Evolutionary conservation across 1,284 basidiomycete genomes (phyloP), one percentile per base, ranked within the genome.

Genomic region (Apiotrichum gracile): DNA sequence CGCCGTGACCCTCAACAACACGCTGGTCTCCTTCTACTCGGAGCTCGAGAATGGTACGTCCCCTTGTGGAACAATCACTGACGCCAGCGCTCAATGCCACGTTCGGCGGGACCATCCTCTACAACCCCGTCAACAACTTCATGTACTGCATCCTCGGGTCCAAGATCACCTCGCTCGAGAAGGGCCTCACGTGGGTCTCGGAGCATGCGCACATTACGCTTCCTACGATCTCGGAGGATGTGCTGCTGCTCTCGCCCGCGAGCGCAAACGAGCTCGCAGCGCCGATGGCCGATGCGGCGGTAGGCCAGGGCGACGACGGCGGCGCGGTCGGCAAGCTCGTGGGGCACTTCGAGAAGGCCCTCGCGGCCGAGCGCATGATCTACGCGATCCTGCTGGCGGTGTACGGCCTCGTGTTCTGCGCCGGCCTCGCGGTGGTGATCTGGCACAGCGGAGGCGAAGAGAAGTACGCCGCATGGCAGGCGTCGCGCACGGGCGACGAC

Each of bases 141-240:
- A 78, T 94, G 63, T 81, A 80, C 64, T 98, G 94, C 71, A 80
- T 97, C 64, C 80, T 97, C 60, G 92, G 93, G 6, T 82, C 82
- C 55, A 98, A 98, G 71, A 85, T 97, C 45, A 79, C 83, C 52
- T 87, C 85, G 8, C 80, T 98, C 63, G 88, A 93, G 73, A 81
- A 83, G 21, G 92, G 88, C 9, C 78, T 97, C 46, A 96, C 90
- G 0, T 97, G 94, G 82, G 79, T 97, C 57, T 86, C 93, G 64
- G 78, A 91, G 60, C 91, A 94, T 70, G 84, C 93, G 35, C 78
- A 83, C 43, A 80, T 96, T 60, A 77, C 87, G 60, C 81, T 97
- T 48, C 85, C 88, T 0, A 80, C 79, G 33, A 80, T 96, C 37
- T 85, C 87, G 52, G 76, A 85, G 45, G 81, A 81, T 52, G 80